Base-by-base conservation (phyloP, 1,139 yeast species). In the Yamadazyma trypodendri region DNA sequence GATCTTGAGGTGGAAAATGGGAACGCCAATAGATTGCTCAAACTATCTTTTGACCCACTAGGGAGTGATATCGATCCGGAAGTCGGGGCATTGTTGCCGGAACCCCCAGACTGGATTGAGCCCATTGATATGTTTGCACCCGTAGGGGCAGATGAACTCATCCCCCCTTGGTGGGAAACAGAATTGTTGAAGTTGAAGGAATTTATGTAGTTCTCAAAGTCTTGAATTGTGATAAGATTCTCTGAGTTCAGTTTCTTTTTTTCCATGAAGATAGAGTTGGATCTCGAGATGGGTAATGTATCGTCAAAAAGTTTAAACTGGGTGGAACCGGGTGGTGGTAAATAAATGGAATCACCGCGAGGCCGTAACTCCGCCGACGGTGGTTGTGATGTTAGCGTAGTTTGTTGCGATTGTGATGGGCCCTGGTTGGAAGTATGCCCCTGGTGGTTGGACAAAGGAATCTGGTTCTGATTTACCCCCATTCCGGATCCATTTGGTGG, bases 231-330 rank as follows among this genome's bases (percentile, higher is more conserved):
- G 13, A 63, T 54, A 20, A 60, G 61, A 23, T 63, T 57, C 15
- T 40, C 43, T 2, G 40, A 31, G 13, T 27, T 34, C 16, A 24
- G 23, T 16, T 28, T 34, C 28, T 40, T 40, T 24, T 70, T 73
- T 25, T 70, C 67, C 42, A 65, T 65, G 50, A 70, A 70, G 10
- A 70, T 68, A 44, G 72, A 65, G 42, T 69, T 68, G 24, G 75
- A 65, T 17, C 75, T 44, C 22, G 66, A 63, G 44, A 52, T 29
- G 4, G 35, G 35, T 17, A 15, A n/a, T 2, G 25, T 6, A 14
- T 46, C 47, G 6, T 37, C 42, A 24, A 37, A 41, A 13, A 40
- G 43, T 21, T 42, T 36, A 28, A 37, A 41, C 16, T 41, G 48
- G 9, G 43, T 23, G 4, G 34, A 37, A 16, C 31, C 33, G 3